These are phyloP conservation scores for Camellia granthamiana DNA, from an alignment of 148 eudicot species.

Conservation along the genomic window DNA sequence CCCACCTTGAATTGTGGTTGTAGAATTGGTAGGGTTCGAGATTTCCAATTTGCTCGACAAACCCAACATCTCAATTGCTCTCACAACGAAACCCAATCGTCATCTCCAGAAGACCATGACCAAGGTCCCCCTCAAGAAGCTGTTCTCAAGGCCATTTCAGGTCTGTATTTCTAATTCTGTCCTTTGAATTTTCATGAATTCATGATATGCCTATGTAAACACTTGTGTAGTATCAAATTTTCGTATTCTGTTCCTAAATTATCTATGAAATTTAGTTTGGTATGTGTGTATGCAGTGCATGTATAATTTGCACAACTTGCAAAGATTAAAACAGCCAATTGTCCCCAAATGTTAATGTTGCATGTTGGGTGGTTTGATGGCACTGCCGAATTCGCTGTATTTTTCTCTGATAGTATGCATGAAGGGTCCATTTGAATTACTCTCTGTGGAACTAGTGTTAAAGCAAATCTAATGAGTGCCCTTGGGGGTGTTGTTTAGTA, in stretches of 20 bases:
- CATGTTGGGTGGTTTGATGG: not conserved
- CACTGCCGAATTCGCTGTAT: not conserved
- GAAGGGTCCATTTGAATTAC: not conserved
- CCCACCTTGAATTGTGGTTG: slow-evolving; percentile 27
- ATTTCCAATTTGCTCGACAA: slow-evolving; percentile 19
- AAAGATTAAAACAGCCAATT: not conserved
- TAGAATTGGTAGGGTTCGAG: slow-evolving; percentile 26
- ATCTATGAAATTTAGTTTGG: not conserved
- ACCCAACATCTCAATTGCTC: slow-evolving; percentile 34
- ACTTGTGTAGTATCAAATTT: not conserved
- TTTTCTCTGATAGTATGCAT: not conserved
- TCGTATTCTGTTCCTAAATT: no score
- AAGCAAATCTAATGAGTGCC: no score
- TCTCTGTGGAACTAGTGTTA: not conserved
- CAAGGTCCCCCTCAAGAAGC: slow-evolving; percentile 94
- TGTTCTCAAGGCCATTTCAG: slow-evolving; percentile 87
- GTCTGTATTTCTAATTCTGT: slow-evolving; percentile 19
- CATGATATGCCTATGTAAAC: not conserved
- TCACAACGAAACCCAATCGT: slow-evolving; percentile 22
- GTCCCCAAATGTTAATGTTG: not conserved
- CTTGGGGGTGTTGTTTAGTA: no score
- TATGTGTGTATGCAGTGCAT: not conserved
- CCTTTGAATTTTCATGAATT: not conserved
- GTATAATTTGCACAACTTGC: not conserved
- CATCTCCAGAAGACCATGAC: slow-evolving; percentile 53